Percentiles rank a stretch among this genome's conserved stretches.
phyloP scores from a whole-genome alignment of 768 basidiomycete genomes.

The Mycena maculata region DNA sequence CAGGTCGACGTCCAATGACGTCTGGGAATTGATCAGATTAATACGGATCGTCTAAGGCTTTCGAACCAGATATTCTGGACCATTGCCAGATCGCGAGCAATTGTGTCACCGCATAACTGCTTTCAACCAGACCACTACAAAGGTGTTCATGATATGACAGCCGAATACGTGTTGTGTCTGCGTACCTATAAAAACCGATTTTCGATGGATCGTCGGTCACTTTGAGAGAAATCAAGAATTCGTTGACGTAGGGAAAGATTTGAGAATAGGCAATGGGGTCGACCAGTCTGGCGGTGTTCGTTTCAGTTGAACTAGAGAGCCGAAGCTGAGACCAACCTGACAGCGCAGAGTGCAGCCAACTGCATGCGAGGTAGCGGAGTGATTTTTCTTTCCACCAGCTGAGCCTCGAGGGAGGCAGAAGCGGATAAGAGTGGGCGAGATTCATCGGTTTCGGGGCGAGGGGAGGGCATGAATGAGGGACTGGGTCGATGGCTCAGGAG shows the following conservation, averaged over 20 bases:
- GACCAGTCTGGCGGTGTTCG: slow-evolving; percentile 64
- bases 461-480: too few relatives aligned
- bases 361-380: slow-evolving; percentile 59
- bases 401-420: not conserved
- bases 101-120: slow-evolving; percentile 69
- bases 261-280: slow-evolving; percentile 70
- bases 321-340: slow-evolving; percentile 68
- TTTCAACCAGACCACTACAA: slow-evolving; percentile 74
- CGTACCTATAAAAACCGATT: slow-evolving; percentile 76
- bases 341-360: slow-evolving; percentile 62
- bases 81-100: slow-evolving; percentile 70
- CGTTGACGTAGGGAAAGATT: slow-evolving; percentile 77
- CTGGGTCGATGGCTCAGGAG: too few relatives aligned
- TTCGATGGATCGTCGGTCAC: slow-evolving; percentile 65
- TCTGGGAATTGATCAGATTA: slow-evolving; percentile 61
- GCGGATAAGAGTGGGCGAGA: not conserved
- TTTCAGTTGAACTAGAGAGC: slow-evolving; percentile 76
- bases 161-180: too few relatives aligned
- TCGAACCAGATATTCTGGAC: too few relatives aligned
- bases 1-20: slow-evolving; percentile 68
- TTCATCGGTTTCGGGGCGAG: too few relatives aligned
- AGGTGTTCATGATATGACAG: too few relatives aligned
- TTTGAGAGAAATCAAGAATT: slow-evolving; percentile 68
- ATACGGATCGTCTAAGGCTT: too few relatives aligned
- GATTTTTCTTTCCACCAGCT: slow-evolving; percentile 16